Evolutionary conservation across 768 basidiomycete species (phyloP).

Genomic region (Tephrocybe sp.): DNA sequence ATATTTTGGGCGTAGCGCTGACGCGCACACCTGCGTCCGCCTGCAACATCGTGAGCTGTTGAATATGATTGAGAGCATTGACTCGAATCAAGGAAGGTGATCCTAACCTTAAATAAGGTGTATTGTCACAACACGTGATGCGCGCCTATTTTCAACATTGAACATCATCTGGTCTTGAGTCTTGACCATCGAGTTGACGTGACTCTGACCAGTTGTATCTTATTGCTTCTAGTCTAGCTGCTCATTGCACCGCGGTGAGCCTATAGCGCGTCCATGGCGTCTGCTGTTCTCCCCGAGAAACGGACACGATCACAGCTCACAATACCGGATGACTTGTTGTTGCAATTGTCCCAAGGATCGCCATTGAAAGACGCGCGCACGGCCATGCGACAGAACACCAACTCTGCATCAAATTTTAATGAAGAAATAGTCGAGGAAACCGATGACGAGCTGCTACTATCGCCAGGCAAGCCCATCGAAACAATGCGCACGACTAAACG

Average conservation of each 20-base stretch:
- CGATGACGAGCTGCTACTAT: slow-evolving; percentile 50
- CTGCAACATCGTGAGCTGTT: slow-evolving; percentile 1
- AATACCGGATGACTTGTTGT: slow-evolving; percentile 46
- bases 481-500: slow-evolving; percentile 32
- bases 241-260: neutral
- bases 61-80: slow-evolving; percentile 15
- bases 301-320: slow-evolving; percentile 55
- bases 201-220: slow-evolving; percentile 5
- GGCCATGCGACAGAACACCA: slow-evolving; percentile 24
- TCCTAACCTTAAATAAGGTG: slow-evolving; percentile 8
- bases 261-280: slow-evolving; percentile 3
- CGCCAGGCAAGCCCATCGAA: slow-evolving; percentile 34
- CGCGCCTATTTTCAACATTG: slow-evolving; percentile 28
- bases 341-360: slow-evolving; percentile 41
- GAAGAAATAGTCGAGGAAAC: slow-evolving; percentile 27
- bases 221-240: neutral
- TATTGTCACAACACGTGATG: slow-evolving; percentile 26
- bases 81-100: slow-evolving; percentile 7
- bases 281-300: slow-evolving; percentile 27
- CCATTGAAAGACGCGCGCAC: slow-evolving; percentile 54
- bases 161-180: neutral
- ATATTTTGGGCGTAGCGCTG: neutral
- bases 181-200: slow-evolving; percentile 9
- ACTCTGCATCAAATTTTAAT: neutral
- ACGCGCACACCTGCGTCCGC: neutral